A percentile compares a stretch with the other conserved stretches of the same genome.
Conservation (phyloP, 768 basidiomycete genomes). For the Russula emetica region DNA sequence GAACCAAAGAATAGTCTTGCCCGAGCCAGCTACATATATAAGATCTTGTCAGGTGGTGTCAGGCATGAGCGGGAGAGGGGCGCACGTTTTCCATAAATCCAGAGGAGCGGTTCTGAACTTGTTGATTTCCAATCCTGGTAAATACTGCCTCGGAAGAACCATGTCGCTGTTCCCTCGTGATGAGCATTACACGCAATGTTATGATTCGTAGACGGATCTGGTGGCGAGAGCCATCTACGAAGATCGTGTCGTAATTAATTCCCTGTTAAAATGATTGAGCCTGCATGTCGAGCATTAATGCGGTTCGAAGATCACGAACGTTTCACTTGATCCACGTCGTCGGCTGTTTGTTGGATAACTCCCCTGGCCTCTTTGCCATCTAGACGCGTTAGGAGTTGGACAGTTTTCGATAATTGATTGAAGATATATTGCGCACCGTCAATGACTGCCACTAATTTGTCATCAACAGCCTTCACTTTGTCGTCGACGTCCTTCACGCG, state of each 20-base stretch:
- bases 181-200: background rate
- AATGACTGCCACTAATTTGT: background rate
- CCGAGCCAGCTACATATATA: slow-evolving; percentile 2
- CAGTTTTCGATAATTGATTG: background rate
- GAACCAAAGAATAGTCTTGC: slow-evolving; percentile 12
- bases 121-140: slow-evolving; percentile 4
- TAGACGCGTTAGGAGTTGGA: background rate
- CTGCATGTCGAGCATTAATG: background rate
- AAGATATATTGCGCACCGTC: background rate
- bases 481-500: background rate
- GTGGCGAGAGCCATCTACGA: slow-evolving; percentile 9
- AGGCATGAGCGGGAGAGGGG: background rate
- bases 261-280: background rate
- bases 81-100: slow-evolving; percentile 15
- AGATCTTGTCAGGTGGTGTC: background rate
- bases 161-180: background rate
- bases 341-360: background rate
- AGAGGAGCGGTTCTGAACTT: background rate
- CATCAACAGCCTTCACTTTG: background rate
- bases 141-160: slow-evolving; percentile 1
- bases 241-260: background rate
- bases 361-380: background rate
- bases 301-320: background rate
- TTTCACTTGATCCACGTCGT: background rate
- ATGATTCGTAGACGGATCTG: slow-evolving; percentile 7